Conservation (phyloP, 176 grass and related monocot genomes). For the Carex myosuroides region DNA sequence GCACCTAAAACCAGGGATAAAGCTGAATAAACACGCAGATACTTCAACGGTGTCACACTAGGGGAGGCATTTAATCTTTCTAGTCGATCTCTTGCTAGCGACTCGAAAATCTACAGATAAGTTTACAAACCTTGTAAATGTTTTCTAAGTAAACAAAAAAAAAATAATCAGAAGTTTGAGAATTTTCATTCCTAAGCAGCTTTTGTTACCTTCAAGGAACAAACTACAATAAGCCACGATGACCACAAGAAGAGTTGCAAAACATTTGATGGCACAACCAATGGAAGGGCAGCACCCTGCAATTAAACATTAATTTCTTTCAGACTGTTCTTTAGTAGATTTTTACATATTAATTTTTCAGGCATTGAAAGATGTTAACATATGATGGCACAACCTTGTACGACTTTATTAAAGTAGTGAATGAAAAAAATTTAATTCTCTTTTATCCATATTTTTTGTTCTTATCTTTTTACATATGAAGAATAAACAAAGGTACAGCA, state of each 20-base stretch:
- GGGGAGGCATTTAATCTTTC: slow-evolving; percentile 82
- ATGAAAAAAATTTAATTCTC: background rate
- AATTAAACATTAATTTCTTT: slow-evolving; percentile 1
- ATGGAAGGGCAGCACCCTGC: slow-evolving; percentile 86
- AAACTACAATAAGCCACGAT: slow-evolving; percentile 72
- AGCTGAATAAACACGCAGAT: slow-evolving; percentile 79
- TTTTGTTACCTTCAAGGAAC: slow-evolving; percentile 80
- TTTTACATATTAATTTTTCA: background rate
- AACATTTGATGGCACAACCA: slow-evolving; percentile 82
- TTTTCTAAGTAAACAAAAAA: slow-evolving; percentile 1
- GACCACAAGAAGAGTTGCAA: slow-evolving; percentile 79
- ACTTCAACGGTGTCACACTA: slow-evolving; percentile 72
- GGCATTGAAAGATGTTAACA: background rate
- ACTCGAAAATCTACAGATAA: slow-evolving; percentile 73
- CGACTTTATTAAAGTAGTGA: background rate
- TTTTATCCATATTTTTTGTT: background rate
- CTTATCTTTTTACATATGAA: background rate
- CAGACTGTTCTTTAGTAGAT: background rate
- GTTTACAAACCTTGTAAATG: slow-evolving; percentile 15
- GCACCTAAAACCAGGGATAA: slow-evolving; percentile 70
- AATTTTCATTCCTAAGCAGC: background rate
- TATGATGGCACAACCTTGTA: background rate
- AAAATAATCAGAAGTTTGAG: background rate
- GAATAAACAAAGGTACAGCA: background rate
- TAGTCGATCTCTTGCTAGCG: slow-evolving; percentile 84